Evolutionary conservation across 441 rosid genomes (phyloP).

Genomic region (Mallotus japonicus): DNA sequence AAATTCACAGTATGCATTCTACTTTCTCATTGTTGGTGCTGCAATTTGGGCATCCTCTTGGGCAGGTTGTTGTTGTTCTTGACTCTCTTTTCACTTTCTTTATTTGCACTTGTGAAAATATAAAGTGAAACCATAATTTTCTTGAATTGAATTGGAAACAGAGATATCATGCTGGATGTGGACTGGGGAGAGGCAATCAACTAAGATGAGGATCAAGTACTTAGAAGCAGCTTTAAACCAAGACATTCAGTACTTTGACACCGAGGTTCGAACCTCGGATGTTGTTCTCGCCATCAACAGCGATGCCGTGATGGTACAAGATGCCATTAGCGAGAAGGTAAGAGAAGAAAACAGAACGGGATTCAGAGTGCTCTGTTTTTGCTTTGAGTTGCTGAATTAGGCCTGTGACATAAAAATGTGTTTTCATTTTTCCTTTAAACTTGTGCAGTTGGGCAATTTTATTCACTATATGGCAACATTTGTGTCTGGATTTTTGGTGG

Average conservation of each 20-base stretch:
- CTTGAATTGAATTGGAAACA: constrained; percentile 29
- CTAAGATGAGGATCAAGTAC: constrained; percentile 97
- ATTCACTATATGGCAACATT: constrained; percentile 95
- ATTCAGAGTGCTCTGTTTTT: constrained; percentile 10
- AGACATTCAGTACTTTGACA: constrained; percentile 93
- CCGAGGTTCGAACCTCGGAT: constrained; percentile 92
- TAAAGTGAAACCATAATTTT: constrained; percentile 17
- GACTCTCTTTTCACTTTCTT: constrained; percentile 19
- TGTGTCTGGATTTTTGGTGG: constrained; percentile 96
- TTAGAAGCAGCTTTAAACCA: constrained; percentile 95
- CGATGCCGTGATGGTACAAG: constrained; percentile 97
- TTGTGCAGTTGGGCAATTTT: constrained; percentile 89
- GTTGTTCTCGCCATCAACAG: constrained; percentile 89
- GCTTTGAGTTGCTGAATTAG: constrained; percentile 17
- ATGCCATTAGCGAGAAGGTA: constrained; percentile 99
- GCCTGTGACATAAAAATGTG: constrained; percentile 1
- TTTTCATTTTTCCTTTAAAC: background rate
- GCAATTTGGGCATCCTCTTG: constrained; percentile 99
- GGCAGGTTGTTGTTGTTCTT: constrained; percentile 77
- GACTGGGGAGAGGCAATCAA: constrained; percentile 98
- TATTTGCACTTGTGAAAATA: background rate
- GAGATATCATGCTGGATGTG: constrained; percentile 99
- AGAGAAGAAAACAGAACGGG: constrained; percentile 4
- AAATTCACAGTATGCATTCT: constrained; percentile 80
- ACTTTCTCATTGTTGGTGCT: constrained; percentile 97